Conservation (phyloP, 441 rosid genomes). For the Eugenia klotzschiana region DNA sequence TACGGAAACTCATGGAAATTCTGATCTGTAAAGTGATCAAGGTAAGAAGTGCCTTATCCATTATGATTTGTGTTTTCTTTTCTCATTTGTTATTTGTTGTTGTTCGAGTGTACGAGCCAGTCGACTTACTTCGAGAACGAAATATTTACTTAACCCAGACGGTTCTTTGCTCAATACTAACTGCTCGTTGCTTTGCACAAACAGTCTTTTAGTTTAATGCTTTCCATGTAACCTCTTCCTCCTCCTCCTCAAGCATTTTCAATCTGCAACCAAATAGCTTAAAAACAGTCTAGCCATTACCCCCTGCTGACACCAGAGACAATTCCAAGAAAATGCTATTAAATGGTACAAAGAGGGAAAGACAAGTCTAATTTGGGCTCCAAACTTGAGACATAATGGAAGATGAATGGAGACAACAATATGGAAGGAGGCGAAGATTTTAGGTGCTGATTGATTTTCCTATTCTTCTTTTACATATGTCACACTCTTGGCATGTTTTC, state of each 20-base stretch:
- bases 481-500: background rate
- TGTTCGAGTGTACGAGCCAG: background rate
- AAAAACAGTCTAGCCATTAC: background rate
- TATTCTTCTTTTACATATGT: background rate
- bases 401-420: background rate
- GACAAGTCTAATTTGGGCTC: background rate
- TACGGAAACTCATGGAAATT: constrained; percentile 77
- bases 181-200: background rate
- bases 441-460: background rate
- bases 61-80: background rate
- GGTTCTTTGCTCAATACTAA: background rate
- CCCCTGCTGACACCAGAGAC: background rate
- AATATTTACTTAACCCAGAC: background rate
- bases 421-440: background rate
- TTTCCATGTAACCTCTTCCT: background rate
- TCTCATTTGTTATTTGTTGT: background rate
- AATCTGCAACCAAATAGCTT: background rate
- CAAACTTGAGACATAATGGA: background rate
- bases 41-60: constrained; percentile 22
- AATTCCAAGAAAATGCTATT: background rate
- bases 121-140: background rate
- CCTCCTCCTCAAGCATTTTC: background rate
- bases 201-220: background rate
- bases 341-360: background rate
- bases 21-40: constrained; percentile 81